These are phyloP conservation scores for Penicillium sp. DNA, from an alignment of 2,329 filamentous ascomycete species.

Conservation along the genomic window DNA sequence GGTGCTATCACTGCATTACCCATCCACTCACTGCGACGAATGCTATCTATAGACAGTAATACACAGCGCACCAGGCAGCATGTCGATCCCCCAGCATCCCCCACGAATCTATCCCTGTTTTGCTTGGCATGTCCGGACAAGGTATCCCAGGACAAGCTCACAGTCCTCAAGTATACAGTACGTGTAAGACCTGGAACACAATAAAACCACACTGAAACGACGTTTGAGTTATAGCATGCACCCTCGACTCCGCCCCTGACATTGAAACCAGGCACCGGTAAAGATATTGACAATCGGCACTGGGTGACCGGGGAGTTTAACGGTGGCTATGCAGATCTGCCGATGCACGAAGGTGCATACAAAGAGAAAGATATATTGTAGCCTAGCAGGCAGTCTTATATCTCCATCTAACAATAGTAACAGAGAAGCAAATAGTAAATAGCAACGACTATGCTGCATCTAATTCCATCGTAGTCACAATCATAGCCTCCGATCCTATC, in stretches of 20 bases:
- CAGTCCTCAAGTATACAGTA: neutral
- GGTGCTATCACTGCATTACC: neutral
- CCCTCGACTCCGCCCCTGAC: neutral
- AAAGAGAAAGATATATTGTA: neutral
- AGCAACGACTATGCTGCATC: neutral
- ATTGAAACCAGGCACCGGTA: neutral
- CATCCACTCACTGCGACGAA: neutral
- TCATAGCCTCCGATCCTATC: neutral
- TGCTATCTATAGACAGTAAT: slow-evolving; percentile 3
- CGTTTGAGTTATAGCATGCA: neutral
- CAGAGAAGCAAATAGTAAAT: neutral
- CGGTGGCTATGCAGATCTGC: slow-evolving; percentile 10
- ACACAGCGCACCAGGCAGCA: neutral
- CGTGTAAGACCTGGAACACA: neutral
- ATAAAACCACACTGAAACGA: neutral
- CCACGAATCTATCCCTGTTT: slow-evolving; percentile 7
- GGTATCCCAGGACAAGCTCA: neutral
- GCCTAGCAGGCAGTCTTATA: slow-evolving; percentile 8
- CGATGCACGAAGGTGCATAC: neutral
- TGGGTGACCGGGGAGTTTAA: neutral
- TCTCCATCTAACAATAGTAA: slow-evolving; percentile 3
- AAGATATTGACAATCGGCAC: neutral
- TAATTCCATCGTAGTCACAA: neutral
- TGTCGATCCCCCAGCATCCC: slow-evolving; percentile 3
- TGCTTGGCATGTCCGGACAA: slow-evolving; percentile 3